Conservation (phyloP, 352 stramenopile genomes). For the Pilasporangium apinafurcum region DNA sequence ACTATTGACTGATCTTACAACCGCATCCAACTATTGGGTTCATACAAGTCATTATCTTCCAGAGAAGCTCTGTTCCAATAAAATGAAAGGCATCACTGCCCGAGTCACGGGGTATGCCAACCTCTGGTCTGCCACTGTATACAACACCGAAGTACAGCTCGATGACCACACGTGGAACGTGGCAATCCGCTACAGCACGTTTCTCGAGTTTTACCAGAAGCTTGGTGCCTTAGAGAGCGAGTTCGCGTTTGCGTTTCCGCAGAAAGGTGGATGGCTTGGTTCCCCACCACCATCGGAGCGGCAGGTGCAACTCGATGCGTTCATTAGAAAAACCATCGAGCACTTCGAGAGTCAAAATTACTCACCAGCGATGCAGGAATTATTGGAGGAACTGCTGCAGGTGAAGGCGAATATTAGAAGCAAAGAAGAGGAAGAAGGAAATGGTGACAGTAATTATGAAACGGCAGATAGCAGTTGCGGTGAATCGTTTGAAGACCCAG, state of each 20-base stretch:
- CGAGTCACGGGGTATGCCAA: conserved; percentile 31
- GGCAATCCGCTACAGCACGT: conserved; percentile 47
- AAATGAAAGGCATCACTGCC: too few species aligned
- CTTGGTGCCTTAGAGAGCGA: conserved; percentile 29
- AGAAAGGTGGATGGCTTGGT: conserved; percentile 50
- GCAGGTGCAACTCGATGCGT: conserved; percentile 48
- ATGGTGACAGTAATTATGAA: conserved; percentile 15
- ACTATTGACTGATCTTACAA: too few species aligned
- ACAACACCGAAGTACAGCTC: conserved; percentile 32
- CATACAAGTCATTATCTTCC: too few species aligned
- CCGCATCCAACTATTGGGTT: too few species aligned
- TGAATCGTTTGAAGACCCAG: not conserved
- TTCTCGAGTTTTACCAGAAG: conserved; percentile 40
- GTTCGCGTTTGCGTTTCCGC: conserved; percentile 46
- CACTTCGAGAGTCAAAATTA: conserved; percentile 34
- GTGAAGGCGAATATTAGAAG: conserved; percentile 26
- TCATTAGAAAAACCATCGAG: conserved; percentile 37
- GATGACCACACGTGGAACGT: conserved; percentile 28
- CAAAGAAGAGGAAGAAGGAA: conserved; percentile 21
- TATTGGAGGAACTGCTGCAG: conserved; percentile 42
- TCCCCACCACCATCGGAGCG: conserved; percentile 40
- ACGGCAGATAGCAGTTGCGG: not conserved
- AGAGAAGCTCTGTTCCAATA: too few species aligned
- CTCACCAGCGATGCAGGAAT: conserved; percentile 18
- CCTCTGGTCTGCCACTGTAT: conserved; percentile 26